A percentile compares a stretch with the other conserved stretches of the same genome.
Conservation (phyloP, 371 early-diverging fungal genomes). For the Mycotypha africana region DNA sequence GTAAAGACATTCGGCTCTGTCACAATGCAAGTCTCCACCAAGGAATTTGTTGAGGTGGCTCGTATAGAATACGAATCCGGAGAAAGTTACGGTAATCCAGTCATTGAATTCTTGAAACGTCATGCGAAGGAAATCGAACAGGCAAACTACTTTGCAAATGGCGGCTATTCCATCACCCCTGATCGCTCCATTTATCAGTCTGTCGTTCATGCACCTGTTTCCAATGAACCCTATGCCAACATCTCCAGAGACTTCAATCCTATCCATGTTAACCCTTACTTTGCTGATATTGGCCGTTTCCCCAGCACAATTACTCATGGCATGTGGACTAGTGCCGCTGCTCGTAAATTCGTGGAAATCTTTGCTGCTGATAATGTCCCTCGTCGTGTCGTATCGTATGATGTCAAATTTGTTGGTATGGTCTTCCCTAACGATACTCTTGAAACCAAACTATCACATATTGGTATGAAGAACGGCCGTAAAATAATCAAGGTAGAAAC, state of each 20-base stretch:
- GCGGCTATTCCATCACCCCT: slow-evolving; percentile 90
- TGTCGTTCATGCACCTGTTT: slow-evolving; percentile 67
- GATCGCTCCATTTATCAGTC: slow-evolving; percentile 74
- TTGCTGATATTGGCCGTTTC: slow-evolving; percentile 84
- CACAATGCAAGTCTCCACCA: slow-evolving; percentile 74
- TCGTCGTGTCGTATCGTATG: slow-evolving; percentile 74
- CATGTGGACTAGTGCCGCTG: slow-evolving; percentile 94
- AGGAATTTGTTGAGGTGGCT: slow-evolving; percentile 78
- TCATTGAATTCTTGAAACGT: slow-evolving; percentile 75
- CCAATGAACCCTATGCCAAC: slow-evolving; percentile 83
- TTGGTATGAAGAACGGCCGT: slow-evolving; percentile 93
- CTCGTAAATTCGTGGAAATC: slow-evolving; percentile 90
- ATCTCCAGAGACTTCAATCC: slow-evolving; percentile 91
- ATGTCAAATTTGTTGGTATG: slow-evolving; percentile 77
- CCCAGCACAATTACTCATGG: slow-evolving; percentile 97
- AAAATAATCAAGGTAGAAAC: slow-evolving; percentile 92
- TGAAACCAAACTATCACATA: slow-evolving; percentile 83
- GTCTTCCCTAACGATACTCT: slow-evolving; percentile 82
- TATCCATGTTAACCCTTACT: slow-evolving; percentile 93
- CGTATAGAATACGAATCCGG: slow-evolving; percentile 69
- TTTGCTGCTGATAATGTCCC: slow-evolving; percentile 93
- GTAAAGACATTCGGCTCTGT: slow-evolving; percentile 77
- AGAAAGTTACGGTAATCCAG: slow-evolving; percentile 71
- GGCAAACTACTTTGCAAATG: slow-evolving; percentile 71
- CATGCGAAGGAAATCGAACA: slow-evolving; percentile 73